Evolutionary conservation across 2,329 filamentous ascomycete genomes (phyloP).

Genomic region (Didymella lethalis): DNA sequence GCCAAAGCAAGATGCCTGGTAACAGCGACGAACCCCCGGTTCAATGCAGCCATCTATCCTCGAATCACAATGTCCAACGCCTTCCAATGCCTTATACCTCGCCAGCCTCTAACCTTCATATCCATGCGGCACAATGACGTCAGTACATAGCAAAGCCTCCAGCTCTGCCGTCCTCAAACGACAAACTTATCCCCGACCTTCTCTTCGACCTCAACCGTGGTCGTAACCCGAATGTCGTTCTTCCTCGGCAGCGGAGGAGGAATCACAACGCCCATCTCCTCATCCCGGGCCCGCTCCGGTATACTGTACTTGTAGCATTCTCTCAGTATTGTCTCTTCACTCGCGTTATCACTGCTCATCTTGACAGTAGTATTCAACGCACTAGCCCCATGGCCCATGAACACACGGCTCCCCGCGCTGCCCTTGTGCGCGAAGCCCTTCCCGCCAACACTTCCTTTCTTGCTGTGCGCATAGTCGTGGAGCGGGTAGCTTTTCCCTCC

Average conservation of each 20-base stretch:
- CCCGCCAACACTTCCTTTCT: conserved; percentile 23
- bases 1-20: not conserved
- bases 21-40: not conserved
- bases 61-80: not conserved
- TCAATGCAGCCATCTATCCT: not conserved
- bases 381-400: conserved; percentile 30
- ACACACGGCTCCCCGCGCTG: conserved; percentile 25
- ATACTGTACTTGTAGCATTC: conserved; percentile 22
- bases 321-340: conserved; percentile 40
- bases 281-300: conserved; percentile 1
- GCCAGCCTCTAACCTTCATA: not conserved
- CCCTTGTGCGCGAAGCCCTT: conserved; percentile 11
- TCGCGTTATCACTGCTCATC: conserved; percentile 33
- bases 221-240: conserved; percentile 20
- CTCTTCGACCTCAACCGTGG: conserved; percentile 19
- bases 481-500: conserved; percentile 32
- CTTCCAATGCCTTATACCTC: not conserved
- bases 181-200: conserved; percentile 18
- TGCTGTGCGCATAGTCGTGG: conserved; percentile 28
- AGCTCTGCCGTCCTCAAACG: not conserved
- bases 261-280: conserved; percentile 1
- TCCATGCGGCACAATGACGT: not conserved
- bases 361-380: conserved; percentile 33
- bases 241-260: not conserved
- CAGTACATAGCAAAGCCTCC: not conserved